A percentile compares a stretch with the other conserved stretches of the same genome.
phyloP scores from a whole-genome alignment of 106 monocot genomes.

The Alisma plantagoaquatica region DNA sequence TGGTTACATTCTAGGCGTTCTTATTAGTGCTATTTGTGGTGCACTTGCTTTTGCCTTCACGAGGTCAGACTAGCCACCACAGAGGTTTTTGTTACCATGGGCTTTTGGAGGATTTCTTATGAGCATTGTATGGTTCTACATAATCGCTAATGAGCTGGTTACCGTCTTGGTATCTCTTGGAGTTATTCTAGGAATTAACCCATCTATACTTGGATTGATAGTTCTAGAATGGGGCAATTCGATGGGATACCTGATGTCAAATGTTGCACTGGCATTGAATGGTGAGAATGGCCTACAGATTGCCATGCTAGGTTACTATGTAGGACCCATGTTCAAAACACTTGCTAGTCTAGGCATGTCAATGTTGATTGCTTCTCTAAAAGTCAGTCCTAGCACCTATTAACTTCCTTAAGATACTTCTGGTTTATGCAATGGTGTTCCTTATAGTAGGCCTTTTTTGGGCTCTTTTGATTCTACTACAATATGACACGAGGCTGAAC shows the following conservation, averaged over 20 bases:
- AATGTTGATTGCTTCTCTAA: constrained; percentile 65
- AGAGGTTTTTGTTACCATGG: constrained; percentile 79
- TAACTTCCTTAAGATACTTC: constrained; percentile 48
- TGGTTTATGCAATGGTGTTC: constrained; percentile 67
- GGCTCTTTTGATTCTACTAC: constrained; percentile 43
- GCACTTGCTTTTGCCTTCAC: constrained; percentile 56
- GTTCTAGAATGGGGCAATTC: constrained; percentile 98
- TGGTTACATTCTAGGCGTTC: constrained; percentile 29
- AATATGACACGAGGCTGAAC: constrained; percentile 52
- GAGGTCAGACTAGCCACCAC: constrained; percentile 43
- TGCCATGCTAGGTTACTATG: constrained; percentile 96
- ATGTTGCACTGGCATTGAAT: constrained; percentile 71
- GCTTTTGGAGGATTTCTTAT: constrained; percentile 87
- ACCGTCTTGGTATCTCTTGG: constrained; percentile 74
- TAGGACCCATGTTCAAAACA: constrained; percentile 95
- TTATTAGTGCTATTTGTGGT: constrained; percentile 36
- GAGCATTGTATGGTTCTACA: constrained; percentile 94
- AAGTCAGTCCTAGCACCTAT: constrained; percentile 37
- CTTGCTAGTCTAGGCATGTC: constrained; percentile 86
- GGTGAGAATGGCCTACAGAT: constrained; percentile 88
- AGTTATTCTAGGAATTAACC: constrained; percentile 66
- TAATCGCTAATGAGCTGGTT: constrained; percentile 85
- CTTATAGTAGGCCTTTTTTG: constrained; percentile 57
- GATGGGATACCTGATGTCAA: constrained; percentile 94
- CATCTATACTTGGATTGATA: constrained; percentile 86